phyloP scores from a whole-genome alignment of 768 basidiomycete species.

The Pleurotus giganteus region DNA sequence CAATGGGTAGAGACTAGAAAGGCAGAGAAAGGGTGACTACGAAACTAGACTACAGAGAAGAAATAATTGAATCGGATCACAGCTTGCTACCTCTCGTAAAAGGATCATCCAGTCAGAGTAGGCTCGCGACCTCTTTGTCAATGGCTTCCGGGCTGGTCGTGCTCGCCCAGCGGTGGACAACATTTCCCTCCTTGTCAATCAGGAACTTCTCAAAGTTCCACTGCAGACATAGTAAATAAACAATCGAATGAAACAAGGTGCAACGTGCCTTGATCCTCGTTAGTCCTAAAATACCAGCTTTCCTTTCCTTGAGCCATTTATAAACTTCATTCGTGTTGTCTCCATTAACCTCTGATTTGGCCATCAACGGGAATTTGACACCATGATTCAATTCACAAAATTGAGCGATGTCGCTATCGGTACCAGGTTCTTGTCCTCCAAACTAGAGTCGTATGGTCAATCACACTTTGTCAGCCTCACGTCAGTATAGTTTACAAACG shows the following conservation, averaged over 20 bases:
- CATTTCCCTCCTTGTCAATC: slow-evolving; percentile 72
- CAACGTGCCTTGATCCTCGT: slow-evolving; percentile 67
- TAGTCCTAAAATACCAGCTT: slow-evolving; percentile 69
- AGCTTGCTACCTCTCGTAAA: neutral
- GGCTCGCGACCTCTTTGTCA: slow-evolving; percentile 60
- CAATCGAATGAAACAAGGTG: neutral
- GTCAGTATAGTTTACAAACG: slow-evolving; percentile 10
- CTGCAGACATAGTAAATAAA: slow-evolving; percentile 36
- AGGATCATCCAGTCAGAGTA: slow-evolving; percentile 33
- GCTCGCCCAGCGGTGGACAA: slow-evolving; percentile 74
- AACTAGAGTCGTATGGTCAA: slow-evolving; percentile 46
- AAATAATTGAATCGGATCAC: neutral
- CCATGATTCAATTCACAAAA: slow-evolving; percentile 85
- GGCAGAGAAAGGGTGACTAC: too few relatives aligned
- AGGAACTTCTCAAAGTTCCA: slow-evolving; percentile 96
- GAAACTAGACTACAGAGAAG: too few relatives aligned
- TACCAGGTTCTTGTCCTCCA: slow-evolving; percentile 81
- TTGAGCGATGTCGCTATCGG: slow-evolving; percentile 68
- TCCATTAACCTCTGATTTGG: slow-evolving; percentile 93
- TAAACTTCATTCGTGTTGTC: slow-evolving; percentile 79
- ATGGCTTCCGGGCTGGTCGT: slow-evolving; percentile 69
- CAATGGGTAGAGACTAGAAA: too few relatives aligned
- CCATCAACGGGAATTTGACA: slow-evolving; percentile 88
- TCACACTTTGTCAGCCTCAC: neutral
- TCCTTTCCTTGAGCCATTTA: slow-evolving; percentile 81